Conservation (phyloP, 2,329 filamentous ascomycete species). For the Malbranchea cinnamomea region DNA sequence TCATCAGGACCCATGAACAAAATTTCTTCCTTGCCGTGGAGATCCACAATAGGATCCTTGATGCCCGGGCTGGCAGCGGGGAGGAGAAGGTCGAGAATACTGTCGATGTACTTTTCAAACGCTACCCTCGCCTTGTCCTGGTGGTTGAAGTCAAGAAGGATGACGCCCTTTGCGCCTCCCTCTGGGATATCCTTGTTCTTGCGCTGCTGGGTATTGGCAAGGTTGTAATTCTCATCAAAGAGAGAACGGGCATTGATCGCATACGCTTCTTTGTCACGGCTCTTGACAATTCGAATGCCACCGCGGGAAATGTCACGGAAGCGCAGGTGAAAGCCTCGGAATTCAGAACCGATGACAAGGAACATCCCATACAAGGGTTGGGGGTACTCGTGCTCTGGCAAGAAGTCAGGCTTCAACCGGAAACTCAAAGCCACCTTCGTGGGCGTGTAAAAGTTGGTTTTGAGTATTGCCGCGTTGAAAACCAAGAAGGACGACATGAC, state of each 20-base stretch:
- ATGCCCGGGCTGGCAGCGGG: slow-evolving; percentile 86
- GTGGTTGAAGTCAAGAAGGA: slow-evolving; percentile 82
- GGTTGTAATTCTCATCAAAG: slow-evolving; percentile 97
- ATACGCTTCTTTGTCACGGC: slow-evolving; percentile 88
- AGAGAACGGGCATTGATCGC: slow-evolving; percentile 90
- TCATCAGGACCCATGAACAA: slow-evolving; percentile 98
- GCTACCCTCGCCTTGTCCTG: slow-evolving; percentile 85
- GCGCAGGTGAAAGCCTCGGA: slow-evolving; percentile 89
- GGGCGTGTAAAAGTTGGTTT: slow-evolving; percentile 96
- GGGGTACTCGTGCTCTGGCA: slow-evolving; percentile 84
- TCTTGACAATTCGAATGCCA: slow-evolving; percentile 97
- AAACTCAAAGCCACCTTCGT: slow-evolving; percentile 98
- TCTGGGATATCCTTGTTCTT: slow-evolving; percentile 99
- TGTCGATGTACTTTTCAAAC: slow-evolving; percentile 99
- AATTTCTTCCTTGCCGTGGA: slow-evolving; percentile 91
- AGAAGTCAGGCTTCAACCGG: slow-evolving; percentile 65
- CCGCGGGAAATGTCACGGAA: slow-evolving; percentile 96
- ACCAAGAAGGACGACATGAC: slow-evolving; percentile 94
- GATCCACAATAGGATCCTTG: slow-evolving; percentile 95
- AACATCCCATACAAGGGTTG: slow-evolving; percentile 96
- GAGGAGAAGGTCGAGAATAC: slow-evolving; percentile 85
- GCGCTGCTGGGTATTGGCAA: slow-evolving; percentile 95
- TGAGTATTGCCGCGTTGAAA: slow-evolving; percentile 85
- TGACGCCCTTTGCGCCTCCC: slow-evolving; percentile 94
- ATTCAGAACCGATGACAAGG: slow-evolving; percentile 91